Evolutionary conservation across 805 yeast species (phyloP).

Genomic region (Ogataea populi-albae): DNA sequence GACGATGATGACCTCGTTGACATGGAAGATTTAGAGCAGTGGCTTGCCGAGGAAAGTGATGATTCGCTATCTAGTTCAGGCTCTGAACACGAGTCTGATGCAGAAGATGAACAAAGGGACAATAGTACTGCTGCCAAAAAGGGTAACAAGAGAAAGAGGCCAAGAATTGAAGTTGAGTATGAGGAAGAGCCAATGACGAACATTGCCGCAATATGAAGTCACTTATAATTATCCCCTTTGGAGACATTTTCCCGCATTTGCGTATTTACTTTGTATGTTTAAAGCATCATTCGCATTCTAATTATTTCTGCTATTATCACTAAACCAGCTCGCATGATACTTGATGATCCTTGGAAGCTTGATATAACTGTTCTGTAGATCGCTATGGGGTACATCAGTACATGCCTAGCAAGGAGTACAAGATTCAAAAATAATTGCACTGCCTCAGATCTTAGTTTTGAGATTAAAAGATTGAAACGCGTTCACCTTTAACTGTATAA

Average conservation of each 20-base stretch:
- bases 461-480: no score
- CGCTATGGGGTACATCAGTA: no score
- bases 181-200: constrained; percentile 46
- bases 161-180: constrained; percentile 73
- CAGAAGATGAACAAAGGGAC: constrained; percentile 36
- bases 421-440: no score
- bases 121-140: constrained; percentile 43
- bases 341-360: no score
- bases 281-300: constrained; percentile 2
- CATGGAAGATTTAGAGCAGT: constrained; percentile 86
- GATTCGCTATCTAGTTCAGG: constrained; percentile 37
- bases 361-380: no score
- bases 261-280: no score
- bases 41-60: constrained; percentile 48
- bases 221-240: no score
- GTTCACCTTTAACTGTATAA: no score
- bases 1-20: constrained; percentile 89
- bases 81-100: constrained; percentile 28
- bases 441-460: no score
- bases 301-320: no score
- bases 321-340: no score
- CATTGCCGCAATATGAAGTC: constrained; percentile 18
- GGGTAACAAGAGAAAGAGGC: constrained; percentile 51
- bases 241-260: background rate
- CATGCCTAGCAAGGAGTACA: no score